A percentile compares a stretch with the other conserved stretches of the same genome.
Evolutionary conservation across 371 early-diverging fungal species (phyloP).

Genomic region (Mucor lusitanicus): DNA sequence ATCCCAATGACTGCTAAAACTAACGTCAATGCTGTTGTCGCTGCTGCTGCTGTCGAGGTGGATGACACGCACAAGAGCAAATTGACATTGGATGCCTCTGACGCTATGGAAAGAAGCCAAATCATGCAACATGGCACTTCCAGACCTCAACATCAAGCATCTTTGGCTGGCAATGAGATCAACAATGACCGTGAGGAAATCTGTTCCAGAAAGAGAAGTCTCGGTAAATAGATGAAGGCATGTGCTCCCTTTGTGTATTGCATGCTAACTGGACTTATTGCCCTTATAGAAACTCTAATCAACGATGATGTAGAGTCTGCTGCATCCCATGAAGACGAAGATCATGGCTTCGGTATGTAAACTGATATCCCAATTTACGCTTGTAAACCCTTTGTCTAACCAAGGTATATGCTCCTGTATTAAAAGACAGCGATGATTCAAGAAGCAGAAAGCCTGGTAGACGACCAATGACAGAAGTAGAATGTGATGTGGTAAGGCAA

Average conservation of each 20-base stretch:
- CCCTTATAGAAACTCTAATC: background rate
- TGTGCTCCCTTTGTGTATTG: background rate
- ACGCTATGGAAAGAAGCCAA: background rate
- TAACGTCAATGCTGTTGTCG: background rate
- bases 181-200: background rate
- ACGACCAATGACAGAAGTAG: constrained; percentile 25
- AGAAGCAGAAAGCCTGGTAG: constrained; percentile 20
- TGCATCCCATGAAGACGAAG: background rate
- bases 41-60: background rate
- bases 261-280: background rate
- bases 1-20: background rate
- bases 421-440: constrained; percentile 18
- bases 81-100: background rate
- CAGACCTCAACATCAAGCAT: background rate
- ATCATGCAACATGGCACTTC: background rate
- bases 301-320: background rate
- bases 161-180: background rate
- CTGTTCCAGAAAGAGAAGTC: constrained; percentile 1
- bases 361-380: background rate
- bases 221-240: background rate
- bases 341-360: constrained; percentile 4
- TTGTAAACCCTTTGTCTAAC: background rate
- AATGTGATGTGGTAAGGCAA: background rate
- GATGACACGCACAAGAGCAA: background rate
- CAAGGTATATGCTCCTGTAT: background rate